Evolutionary conservation across 2,329 filamentous ascomycete genomes (phyloP).

Genomic region (Penicillium frequentans): DNA sequence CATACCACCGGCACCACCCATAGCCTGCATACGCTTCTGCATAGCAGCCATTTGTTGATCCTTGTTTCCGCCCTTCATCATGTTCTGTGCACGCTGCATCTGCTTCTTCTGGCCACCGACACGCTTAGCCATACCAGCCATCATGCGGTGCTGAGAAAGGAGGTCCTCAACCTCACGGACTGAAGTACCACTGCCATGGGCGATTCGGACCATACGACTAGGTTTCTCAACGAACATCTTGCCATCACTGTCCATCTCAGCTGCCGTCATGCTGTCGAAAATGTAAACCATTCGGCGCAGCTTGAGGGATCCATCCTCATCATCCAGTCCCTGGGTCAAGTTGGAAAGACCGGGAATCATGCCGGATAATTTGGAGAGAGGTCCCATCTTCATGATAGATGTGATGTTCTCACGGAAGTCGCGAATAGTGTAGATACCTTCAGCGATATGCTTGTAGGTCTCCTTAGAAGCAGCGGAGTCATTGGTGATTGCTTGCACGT

Average conservation of each 20-base stretch:
- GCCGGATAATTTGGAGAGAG: conserved; percentile 92
- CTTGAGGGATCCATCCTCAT: conserved; percentile 91
- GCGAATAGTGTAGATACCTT: conserved; percentile 92
- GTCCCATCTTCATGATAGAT: conserved; percentile 99
- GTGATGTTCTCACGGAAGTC: conserved; percentile 92
- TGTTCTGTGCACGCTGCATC: conserved; percentile 89
- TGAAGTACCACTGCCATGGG: conserved; percentile 82
- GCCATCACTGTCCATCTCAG: conserved; percentile 92
- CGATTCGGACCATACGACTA: conserved; percentile 87
- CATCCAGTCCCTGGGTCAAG: conserved; percentile 94
- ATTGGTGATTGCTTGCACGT: conserved; percentile 91
- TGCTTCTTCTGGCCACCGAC: conserved; percentile 98
- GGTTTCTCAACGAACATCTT: conserved; percentile 93
- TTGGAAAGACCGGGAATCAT: conserved; percentile 96
- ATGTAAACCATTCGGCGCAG: conserved; percentile 99
- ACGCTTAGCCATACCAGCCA: conserved; percentile 99
- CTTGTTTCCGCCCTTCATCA: conserved; percentile 88
- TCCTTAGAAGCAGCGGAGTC: conserved; percentile 81
- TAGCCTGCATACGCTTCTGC: conserved; percentile 84
- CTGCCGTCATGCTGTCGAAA: conserved; percentile 95
- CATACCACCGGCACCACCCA: conserved; percentile 72
- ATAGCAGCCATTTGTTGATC: conserved; percentile 92
- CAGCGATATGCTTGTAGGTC: conserved; percentile 97
- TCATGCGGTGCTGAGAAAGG: conserved; percentile 97
- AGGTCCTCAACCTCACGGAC: conserved; percentile 94